A percentile compares a stretch with the other conserved stretches of the same genome.
phyloP scores from a whole-genome alignment of 73 alveolate genomes.

The Paramecium octaurelia region DNA sequence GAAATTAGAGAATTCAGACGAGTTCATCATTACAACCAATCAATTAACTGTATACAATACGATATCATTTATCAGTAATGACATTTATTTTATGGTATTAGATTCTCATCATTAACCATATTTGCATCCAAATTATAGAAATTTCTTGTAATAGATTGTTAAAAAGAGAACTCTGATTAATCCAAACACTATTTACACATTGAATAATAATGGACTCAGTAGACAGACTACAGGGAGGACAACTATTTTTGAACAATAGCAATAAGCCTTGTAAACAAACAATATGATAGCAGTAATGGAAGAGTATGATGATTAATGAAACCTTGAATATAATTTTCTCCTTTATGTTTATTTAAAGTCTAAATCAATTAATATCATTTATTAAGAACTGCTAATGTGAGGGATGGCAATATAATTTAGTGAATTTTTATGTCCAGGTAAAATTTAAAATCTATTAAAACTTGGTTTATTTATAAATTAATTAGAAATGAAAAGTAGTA shows the following conservation, averaged over 20 bases:
- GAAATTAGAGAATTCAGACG: background rate
- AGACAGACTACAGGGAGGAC: background rate
- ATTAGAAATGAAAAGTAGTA: background rate
- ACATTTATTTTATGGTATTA: background rate
- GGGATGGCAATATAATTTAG: background rate
- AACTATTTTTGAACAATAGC: background rate
- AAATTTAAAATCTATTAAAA: background rate
- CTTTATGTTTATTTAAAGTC: background rate
- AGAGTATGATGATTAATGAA: background rate
- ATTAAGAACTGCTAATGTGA: background rate
- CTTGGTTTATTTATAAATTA: background rate
- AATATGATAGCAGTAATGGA: background rate
- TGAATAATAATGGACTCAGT: background rate
- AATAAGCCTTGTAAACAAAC: background rate
- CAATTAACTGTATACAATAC: constrained; percentile 8
- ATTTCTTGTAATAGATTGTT: background rate
- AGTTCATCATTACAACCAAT: background rate
- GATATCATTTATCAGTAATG: background rate
- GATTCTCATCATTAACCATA: constrained; percentile 12
- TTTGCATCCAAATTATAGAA: background rate
- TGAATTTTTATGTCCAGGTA: background rate
- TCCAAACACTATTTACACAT: background rate
- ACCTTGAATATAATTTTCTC: background rate
- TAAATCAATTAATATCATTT: background rate
- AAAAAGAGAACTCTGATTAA: background rate